Base-by-base conservation (phyloP, 768 basidiomycete species). In the Naematelia aurantialba region DNA sequence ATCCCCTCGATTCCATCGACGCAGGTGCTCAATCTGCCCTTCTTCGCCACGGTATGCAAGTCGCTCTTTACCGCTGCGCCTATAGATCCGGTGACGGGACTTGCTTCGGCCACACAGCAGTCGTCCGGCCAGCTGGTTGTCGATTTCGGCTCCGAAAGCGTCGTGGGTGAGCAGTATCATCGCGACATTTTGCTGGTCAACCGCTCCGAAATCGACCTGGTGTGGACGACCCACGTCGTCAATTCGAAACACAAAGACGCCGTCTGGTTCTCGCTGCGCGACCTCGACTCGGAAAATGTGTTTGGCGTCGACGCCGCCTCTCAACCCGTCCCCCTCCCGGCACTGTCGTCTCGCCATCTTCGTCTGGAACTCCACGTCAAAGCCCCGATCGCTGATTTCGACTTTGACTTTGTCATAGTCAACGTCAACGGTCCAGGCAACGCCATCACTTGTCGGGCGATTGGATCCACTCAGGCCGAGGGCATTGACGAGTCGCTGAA, bases 11-110 rank as follows among this genome's bases (percentile, higher is more conserved):
- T 55, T 19, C 52, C 45, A 12, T 44, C 61, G 1, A 39, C 31
- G 4, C 68, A 73, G 31, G 52, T 56, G 21, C n/a, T 75, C 60
- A 60, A 44, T 17, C 45, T 75, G 12, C 66, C 70, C 12, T 68
- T 75, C 57, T 69, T 67, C 60, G 73, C 73, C 21, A 70, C 73
- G 1, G 69, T 70, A 54, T 75, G 73, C 47, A 63, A 65, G 53
- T 75, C 73, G 1, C 58, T 67, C 42, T 75, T 72, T 57, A 67
- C 67, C 13, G 61, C 66, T 24, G 63, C 67, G 4, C 62, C 64
- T 14, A 74, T 69, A 26, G 65, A 70, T 39, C 67, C 67, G 14
- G 31, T 51, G 8, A 62, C 67, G 5, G 63, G 68, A 12, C 57
- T 70, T 2, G 56, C 61, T 19, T 60, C 48, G 10, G 65, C 68